Percentiles rank a stretch among this genome's conserved stretches.
Conservation (phyloP, 2,329 filamentous ascomycete species). For the Colletotrichum lentis region DNA sequence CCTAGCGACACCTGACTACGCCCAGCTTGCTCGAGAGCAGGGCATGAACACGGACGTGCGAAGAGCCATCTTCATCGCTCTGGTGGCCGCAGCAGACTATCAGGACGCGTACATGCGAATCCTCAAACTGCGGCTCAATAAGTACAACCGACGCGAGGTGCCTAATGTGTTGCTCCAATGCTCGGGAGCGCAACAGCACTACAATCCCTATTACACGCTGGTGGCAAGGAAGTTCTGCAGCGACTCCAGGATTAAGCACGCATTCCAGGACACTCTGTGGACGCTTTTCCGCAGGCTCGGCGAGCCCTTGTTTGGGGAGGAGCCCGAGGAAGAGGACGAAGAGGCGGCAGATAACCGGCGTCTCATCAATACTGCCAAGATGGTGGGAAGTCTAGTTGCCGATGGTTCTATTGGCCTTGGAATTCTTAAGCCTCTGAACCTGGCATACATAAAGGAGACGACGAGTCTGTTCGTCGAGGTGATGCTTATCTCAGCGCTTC, state of each 20-base stretch:
- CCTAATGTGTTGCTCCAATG: slow-evolving; percentile 89
- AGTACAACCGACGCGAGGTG: slow-evolving; percentile 85
- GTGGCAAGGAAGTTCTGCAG: slow-evolving; percentile 81
- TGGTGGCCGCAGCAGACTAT: slow-evolving; percentile 85
- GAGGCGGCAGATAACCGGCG: slow-evolving; percentile 59
- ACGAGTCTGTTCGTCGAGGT: slow-evolving; percentile 82
- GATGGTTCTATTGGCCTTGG: slow-evolving; percentile 56
- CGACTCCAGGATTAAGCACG: slow-evolving; percentile 78
- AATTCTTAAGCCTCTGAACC: slow-evolving; percentile 75
- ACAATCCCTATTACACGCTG: slow-evolving; percentile 93
- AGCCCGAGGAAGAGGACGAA: slow-evolving; percentile 63
- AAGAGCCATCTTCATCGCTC: slow-evolving; percentile 89
- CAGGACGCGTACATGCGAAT: slow-evolving; percentile 84
- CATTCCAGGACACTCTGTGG: slow-evolving; percentile 88
- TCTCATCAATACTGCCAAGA: slow-evolving; percentile 61
- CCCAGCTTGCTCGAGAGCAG: slow-evolving; percentile 77
- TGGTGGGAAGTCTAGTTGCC: slow-evolving; percentile 62
- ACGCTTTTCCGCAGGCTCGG: slow-evolving; percentile 85
- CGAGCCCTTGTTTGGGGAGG: slow-evolving; percentile 76
- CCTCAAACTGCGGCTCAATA: slow-evolving; percentile 83
- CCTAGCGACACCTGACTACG: slow-evolving; percentile 70
- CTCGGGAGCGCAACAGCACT: slow-evolving; percentile 79
- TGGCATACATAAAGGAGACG: slow-evolving; percentile 78
- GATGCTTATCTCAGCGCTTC: slow-evolving; percentile 77
- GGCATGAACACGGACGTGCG: slow-evolving; percentile 88